Conservation (phyloP, 2,329 filamentous ascomycete species). For the Leptographium procerum region DNA sequence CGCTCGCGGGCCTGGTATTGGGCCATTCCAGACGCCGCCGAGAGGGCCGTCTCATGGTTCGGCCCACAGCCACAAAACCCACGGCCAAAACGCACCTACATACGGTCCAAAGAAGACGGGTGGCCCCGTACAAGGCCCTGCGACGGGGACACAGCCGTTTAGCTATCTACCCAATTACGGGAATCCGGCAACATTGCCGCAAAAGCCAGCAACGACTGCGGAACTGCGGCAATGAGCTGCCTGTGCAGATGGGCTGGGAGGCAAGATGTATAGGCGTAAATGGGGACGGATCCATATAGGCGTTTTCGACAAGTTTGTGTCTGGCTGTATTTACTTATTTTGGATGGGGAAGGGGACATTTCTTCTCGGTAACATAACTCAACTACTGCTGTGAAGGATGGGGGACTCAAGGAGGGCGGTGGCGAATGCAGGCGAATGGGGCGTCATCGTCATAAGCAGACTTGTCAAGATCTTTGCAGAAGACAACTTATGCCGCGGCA, state of each 20-base stretch:
- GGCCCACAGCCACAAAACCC: conserved; percentile 15
- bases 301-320: conserved; percentile 1
- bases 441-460: not conserved
- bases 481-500: not conserved
- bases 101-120: conserved; percentile 21
- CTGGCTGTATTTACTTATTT: not conserved
- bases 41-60: conserved; percentile 18
- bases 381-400: not conserved
- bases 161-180: conserved; percentile 46
- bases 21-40: not conserved
- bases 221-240: not conserved
- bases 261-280: conserved; percentile 2
- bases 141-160: conserved; percentile 28
- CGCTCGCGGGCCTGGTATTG: not conserved
- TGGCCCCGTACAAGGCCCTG: conserved; percentile 15
- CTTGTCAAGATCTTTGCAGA: not conserved
- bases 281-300: conserved; percentile 6
- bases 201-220: conserved; percentile 38
- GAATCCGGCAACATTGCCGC: conserved; percentile 47
- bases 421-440: not conserved
- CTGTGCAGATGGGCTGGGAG: conserved; percentile 1
- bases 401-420: not conserved
- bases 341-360: not conserved
- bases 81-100: conserved; percentile 20
- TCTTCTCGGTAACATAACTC: not conserved